Evolutionary conservation across 164 flowering plant species (phyloP), one percentile per base, ranked within the genome.

Genomic region (Magnolia changhungtana): DNA sequence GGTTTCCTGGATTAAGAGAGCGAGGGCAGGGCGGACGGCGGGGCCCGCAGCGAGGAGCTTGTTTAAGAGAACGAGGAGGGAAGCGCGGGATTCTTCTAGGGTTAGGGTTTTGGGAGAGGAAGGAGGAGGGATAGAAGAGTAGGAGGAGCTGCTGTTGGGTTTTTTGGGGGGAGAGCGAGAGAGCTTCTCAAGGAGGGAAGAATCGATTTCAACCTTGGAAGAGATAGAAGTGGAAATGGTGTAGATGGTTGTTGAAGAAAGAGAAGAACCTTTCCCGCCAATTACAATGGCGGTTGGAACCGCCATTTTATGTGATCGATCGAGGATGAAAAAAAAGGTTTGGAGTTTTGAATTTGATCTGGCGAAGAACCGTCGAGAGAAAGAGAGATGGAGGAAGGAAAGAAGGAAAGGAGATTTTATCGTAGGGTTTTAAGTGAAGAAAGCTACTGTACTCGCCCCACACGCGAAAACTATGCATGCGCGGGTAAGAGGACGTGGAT

Each of bases 251-350:
- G 85, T 50, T 16, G 97, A 76, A 7, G 92, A 78, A 13, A 92
- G 89, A 5, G 88, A 82, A 1, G 86, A 82, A 24, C 92, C 93
- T 76, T 87, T 90, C 65, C 93, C 91, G n/a, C 94, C 96, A 0
- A 90, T 69, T 0, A 87, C 81, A 8, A 85, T 71, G 59, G 52
- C 50, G 7, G 69, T 27, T 67, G 75, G 19, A 67, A 73, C 19
- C 45, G 45, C 45, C 45, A 37, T 37, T 37, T 37, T 37, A 45
- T 65, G 65, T 21, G 65, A 72, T 72, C 7, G 65, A 37, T 50
- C 58, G 59, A 10, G 3, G 16, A 55, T 10, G 61, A 10, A 55
- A 16, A 55, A 55, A 0, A 16, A 10, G 18, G 7, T 8, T 8
- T 55, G 61, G 61, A 10, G 61, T 55, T 55, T 55, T 37, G 45